These are phyloP conservation scores for Juncus effusus DNA, from an alignment of 176 grass and related monocot species.

Conservation along the genomic window DNA sequence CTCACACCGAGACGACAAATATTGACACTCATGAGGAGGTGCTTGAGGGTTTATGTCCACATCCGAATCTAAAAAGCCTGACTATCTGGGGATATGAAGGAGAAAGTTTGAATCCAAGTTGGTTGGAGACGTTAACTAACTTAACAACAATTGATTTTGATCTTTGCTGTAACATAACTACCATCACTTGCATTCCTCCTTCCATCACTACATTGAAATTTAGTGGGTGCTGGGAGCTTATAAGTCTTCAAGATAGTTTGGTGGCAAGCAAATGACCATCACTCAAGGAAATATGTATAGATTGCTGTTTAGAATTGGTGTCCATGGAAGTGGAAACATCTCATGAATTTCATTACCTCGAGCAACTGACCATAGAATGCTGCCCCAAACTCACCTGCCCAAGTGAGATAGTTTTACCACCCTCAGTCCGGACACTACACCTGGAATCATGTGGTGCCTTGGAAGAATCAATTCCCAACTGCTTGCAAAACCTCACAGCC, in stretches of 20 bases:
- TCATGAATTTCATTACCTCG: background rate
- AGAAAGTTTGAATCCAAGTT: background rate
- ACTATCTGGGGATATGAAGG: background rate
- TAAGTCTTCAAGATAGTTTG: conserved; percentile 8
- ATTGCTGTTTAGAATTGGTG: background rate
- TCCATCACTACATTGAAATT: background rate
- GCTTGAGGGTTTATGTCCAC: conserved; percentile 23
- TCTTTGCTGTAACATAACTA: background rate
- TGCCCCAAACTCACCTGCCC: conserved; percentile 10
- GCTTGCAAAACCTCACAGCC: conserved; percentile 11
- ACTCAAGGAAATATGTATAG: background rate
- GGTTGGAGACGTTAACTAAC: background rate
- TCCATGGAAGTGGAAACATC: background rate
- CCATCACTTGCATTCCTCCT: background rate
- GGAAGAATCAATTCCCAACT: conserved; percentile 1
- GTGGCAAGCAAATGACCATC: background rate
- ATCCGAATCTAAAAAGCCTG: conserved; percentile 18
- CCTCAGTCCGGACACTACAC: background rate
- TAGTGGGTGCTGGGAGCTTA: background rate
- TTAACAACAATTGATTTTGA: background rate
- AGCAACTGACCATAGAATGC: background rate
- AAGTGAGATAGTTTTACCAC: conserved; percentile 8
- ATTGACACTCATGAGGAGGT: background rate
- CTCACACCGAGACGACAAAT: background rate
- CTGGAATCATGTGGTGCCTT: conserved; percentile 3